A percentile compares a stretch with the other conserved stretches of the same genome.
Evolutionary conservation across 352 stramenopile genomes (phyloP).

Genomic region (Phytophthora palmivora): DNA sequence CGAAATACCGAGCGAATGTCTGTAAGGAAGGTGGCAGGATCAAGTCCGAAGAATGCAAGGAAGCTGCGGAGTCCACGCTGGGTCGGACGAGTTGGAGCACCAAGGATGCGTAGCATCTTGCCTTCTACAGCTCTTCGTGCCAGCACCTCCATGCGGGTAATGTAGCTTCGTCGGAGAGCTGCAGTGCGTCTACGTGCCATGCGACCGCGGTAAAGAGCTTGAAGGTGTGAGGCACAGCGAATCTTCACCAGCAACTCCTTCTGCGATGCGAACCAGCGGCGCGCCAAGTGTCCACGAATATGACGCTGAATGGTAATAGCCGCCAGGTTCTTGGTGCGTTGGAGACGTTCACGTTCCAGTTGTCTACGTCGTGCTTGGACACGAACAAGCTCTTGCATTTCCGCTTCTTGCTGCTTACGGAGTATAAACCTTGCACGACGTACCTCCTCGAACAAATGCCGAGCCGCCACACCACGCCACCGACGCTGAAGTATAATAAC

Average conservation of each 20-base stretch:
- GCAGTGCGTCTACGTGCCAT: constrained; percentile 70
- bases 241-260: constrained; percentile 58
- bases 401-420: constrained; percentile 71
- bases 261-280: constrained; percentile 63
- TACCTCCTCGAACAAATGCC: constrained; percentile 68
- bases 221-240: constrained; percentile 57
- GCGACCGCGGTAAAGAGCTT: constrained; percentile 76
- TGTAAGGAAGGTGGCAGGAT: constrained; percentile 76
- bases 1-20: constrained; percentile 67
- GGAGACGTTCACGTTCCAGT: constrained; percentile 55
- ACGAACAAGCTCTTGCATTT: constrained; percentile 72
- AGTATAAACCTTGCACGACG: constrained; percentile 59
- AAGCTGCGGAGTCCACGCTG: constrained; percentile 73
- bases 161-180: constrained; percentile 73
- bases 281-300: constrained; percentile 61
- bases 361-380: constrained; percentile 56
- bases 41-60: constrained; percentile 78
- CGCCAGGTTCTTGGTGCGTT: constrained; percentile 52
- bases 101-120: constrained; percentile 61
- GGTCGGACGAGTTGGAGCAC: constrained; percentile 60
- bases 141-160: constrained; percentile 82
- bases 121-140: constrained; percentile 67
- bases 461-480: constrained; percentile 74
- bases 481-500: constrained; percentile 73
- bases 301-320: constrained; percentile 79